Percentiles rank a stretch among this genome's conserved stretches.
Conservation (phyloP, 2,329 filamentous ascomycete genomes). For the Penicillium italicum region DNA sequence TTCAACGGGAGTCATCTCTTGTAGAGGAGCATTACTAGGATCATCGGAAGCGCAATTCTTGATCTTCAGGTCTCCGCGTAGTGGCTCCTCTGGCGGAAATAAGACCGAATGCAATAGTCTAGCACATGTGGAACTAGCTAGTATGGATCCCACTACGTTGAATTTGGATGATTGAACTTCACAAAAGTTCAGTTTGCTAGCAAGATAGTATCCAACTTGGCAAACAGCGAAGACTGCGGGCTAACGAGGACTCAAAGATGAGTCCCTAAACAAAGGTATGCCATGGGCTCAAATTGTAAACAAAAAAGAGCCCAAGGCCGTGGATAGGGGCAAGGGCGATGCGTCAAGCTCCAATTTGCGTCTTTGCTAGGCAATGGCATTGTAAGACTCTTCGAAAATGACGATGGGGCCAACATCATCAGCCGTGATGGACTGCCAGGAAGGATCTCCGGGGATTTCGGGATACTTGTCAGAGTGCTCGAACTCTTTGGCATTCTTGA, state of each 20-base stretch:
- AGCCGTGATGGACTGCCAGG: not conserved
- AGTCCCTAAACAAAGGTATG: too few species aligned
- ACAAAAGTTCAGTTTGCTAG: not conserved
- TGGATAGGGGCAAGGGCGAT: not conserved
- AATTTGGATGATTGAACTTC: not conserved
- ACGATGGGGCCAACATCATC: not conserved
- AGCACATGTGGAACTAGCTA: not conserved
- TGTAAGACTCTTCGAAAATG: not conserved
- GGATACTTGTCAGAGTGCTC: not conserved
- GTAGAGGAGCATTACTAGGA: not conserved
- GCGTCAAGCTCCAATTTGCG: not conserved
- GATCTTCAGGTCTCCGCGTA: not conserved
- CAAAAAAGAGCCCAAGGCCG: not conserved
- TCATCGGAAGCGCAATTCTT: not conserved
- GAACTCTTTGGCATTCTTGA: not conserved
- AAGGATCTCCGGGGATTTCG: not conserved
- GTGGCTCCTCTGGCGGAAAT: not conserved
- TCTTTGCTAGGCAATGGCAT: not conserved
- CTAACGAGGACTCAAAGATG: too few species aligned
- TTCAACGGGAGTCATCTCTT: not conserved
- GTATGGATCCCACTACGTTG: not conserved
- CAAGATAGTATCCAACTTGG: not conserved
- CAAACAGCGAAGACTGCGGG: not conserved
- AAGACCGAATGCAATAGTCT: not conserved
- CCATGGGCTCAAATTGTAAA: not conserved